These are phyloP conservation scores for Simplicillium aogashimaense DNA, from an alignment of 2,329 filamentous ascomycete genomes.

Conservation along the genomic window DNA sequence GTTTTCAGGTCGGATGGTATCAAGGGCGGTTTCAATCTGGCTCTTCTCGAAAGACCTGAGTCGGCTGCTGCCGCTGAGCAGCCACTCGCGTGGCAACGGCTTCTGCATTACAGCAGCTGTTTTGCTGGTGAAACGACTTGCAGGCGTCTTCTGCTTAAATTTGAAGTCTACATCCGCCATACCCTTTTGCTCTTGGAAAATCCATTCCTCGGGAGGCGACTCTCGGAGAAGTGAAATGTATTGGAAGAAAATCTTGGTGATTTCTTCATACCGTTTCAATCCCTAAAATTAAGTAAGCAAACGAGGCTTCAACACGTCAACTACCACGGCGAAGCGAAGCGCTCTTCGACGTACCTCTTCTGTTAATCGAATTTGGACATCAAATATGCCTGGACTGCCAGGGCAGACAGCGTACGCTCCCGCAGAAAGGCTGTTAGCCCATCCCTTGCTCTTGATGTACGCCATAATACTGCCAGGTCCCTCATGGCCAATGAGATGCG, in stretches of 20 bases:
- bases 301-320: slow-evolving; percentile 5
- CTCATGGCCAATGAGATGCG: slow-evolving; percentile 85
- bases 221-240: slow-evolving; percentile 84
- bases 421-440: slow-evolving; percentile 75
- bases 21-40: slow-evolving; percentile 65
- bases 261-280: slow-evolving; percentile 69
- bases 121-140: slow-evolving; percentile 79
- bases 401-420: slow-evolving; percentile 69
- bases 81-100: slow-evolving; percentile 73
- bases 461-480: slow-evolving; percentile 87
- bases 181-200: slow-evolving; percentile 83
- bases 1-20: slow-evolving; percentile 74
- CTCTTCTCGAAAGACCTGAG: slow-evolving; percentile 72
- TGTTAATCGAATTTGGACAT: slow-evolving; percentile 69
- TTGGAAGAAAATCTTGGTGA: slow-evolving; percentile 78
- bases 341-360: slow-evolving; percentile 51
- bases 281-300: slow-evolving; percentile 31
- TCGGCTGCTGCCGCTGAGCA: slow-evolving; percentile 70
- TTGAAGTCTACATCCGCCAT: slow-evolving; percentile 91
- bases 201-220: slow-evolving; percentile 77
- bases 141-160: slow-evolving; percentile 86
- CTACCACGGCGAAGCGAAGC: neutral
- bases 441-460: slow-evolving; percentile 82
- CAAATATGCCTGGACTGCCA: slow-evolving; percentile 67
- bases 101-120: slow-evolving; percentile 87